phyloP scores from a whole-genome alignment of 1,284 basidiomycete genomes.

The Cutaneotrichosporon spelunceum region DNA sequence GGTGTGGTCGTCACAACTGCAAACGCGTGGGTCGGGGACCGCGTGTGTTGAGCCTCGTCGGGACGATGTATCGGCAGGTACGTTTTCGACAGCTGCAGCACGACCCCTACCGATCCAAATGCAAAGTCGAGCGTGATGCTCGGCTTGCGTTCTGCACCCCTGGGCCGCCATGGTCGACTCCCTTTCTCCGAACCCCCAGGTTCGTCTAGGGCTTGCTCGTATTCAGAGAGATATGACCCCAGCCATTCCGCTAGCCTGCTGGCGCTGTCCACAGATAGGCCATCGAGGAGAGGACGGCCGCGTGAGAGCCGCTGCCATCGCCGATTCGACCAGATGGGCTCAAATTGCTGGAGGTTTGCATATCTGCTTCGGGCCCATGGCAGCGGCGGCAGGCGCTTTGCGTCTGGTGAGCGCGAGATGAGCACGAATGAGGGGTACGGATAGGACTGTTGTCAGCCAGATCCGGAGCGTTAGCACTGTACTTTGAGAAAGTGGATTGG shows the following conservation, averaged over 20 bases:
- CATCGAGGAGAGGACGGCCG: constrained; percentile 30
- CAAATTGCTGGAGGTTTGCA: constrained; percentile 18
- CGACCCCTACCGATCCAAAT: constrained; percentile 23
- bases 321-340: constrained; percentile 36
- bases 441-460: constrained; percentile 28
- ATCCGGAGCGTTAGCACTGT: neutral
- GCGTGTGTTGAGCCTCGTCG: neutral
- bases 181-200: neutral
- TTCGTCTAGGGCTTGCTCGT: constrained; percentile 21
- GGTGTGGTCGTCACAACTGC: constrained; percentile 38
- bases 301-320: constrained; percentile 33
- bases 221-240: neutral
- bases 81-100: constrained; percentile 38
- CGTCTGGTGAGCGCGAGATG: constrained; percentile 9
- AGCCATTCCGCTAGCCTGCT: constrained; percentile 40
- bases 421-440: constrained; percentile 46
- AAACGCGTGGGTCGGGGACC: constrained; percentile 31
- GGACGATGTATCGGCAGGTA: constrained; percentile 29
- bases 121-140: constrained; percentile 29
- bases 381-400: neutral
- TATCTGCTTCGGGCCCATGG: constrained; percentile 1
- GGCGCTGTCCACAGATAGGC: constrained; percentile 33
- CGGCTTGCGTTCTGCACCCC: neutral
- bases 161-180: neutral
- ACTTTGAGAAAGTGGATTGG: constrained; percentile 41